Conservation (phyloP, 352 stramenopile genomes). For the Poterioochromonas sp. region DNA sequence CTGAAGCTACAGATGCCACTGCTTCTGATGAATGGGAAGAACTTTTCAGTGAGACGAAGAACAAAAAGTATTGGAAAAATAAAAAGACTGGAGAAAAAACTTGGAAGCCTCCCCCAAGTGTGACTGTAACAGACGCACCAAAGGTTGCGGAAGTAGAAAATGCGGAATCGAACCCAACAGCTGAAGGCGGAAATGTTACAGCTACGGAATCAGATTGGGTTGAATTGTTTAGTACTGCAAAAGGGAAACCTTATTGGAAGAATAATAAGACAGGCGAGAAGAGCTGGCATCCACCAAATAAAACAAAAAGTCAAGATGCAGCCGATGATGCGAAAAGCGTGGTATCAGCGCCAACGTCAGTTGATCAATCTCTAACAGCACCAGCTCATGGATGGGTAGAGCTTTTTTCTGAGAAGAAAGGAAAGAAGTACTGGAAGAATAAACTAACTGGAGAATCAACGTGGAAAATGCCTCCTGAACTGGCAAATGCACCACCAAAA, state of each 20-base stretch:
- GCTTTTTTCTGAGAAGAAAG: conserved; percentile 26
- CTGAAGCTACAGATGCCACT: neutral
- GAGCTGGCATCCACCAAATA: neutral
- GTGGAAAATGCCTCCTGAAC: neutral
- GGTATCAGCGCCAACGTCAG: neutral
- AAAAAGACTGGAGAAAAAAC: conserved; percentile 18
- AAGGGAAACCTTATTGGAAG: conserved; percentile 33
- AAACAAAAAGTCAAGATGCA: neutral
- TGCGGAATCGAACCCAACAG: neutral
- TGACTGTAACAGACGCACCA: neutral
- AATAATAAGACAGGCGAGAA: conserved; percentile 23
- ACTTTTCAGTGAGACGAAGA: conserved; percentile 31
- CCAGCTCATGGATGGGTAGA: conserved; percentile 12
- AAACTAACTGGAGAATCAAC: conserved; percentile 17
- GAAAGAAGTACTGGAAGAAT: conserved; percentile 34
- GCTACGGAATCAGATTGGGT: neutral
- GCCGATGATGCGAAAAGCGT: neutral
- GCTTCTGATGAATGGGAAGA: conserved; percentile 30
- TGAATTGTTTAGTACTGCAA: conserved; percentile 24
- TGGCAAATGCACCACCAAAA: neutral
- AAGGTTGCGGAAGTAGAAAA: neutral
- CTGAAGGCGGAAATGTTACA: neutral
- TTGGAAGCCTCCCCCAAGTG: neutral
- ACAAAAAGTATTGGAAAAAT: conserved; percentile 32
- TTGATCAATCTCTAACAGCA: neutral